Base-by-base conservation (phyloP, 75 land plant species). In the Pinus taeda region DNA sequence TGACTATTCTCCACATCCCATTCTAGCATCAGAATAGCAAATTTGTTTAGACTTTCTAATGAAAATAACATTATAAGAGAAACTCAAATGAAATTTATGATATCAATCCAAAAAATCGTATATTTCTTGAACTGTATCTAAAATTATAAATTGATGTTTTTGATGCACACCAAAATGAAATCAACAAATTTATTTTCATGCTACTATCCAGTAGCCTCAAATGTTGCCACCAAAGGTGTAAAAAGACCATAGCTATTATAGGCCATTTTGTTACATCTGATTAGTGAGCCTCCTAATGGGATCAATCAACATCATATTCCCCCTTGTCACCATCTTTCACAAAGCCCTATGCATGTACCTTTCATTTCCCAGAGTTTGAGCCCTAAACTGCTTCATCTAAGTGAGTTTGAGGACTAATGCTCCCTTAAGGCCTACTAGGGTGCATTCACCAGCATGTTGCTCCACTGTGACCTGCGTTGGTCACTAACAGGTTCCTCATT, bases 201-300 rank as follows among this genome's bases (percentile, higher is more conserved):
- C 58, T 87, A 90, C 81, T 87, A 89, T 55, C 91, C 93, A 79
- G 92, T 90, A 61, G 98, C 96, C 42, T 91, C 86, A 82, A 93
- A 89, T 14, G 98, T 95, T 60, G 96, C 93, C 67, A 93, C 76
- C 53, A 95, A 57, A 5, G 98, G 98, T 9, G 87, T 74, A 61
- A 94, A 78, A 57, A 93, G 77, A 30, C n/a, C 98, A 88, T 26
- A 26, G 26, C 0, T 26, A 0, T 26, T 26, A 26, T 26, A 26
- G 26, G 0, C 26, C 26, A 26, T 26, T 26, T 26, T 26, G 0
- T 26, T 0, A 26, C 26, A 26, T 26, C 26, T 26, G 26, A 26
- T 26, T 0, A 0, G 26, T 26, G 26, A 26, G 26, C 26, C 26
- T 26, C 26, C 26, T 26, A 26, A 26, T 26, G 26, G 26, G 26